Evolutionary conservation across 2,329 filamentous ascomycete species (phyloP), one percentile per base, ranked within the genome.

Genomic region (Tolypocladium cylindrosporum): DNA sequence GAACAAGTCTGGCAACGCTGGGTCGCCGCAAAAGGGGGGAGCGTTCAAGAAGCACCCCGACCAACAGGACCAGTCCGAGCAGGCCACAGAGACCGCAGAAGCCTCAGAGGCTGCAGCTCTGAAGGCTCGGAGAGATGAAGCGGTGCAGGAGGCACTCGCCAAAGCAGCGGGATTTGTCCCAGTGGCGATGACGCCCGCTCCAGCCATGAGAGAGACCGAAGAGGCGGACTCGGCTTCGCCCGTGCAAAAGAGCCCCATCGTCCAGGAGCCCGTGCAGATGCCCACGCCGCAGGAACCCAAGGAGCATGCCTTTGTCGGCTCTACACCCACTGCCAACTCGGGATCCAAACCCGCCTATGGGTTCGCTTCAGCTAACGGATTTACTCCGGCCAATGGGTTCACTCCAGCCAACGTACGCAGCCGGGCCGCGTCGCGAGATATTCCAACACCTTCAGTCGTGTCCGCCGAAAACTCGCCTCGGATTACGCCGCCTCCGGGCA

Each of bases 321-420:
- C 55, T 13, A 54, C 19, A 4, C 34, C 50, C 13, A 21, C 27
- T 11, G 55, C 41, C 37, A 51, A 39, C 21, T 37, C 48, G 4
- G 50, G 48, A 14, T 56, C 51, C 45, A 48, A 34, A 11, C 24
- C 55, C 16, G 41, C 37, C 21, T 54, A 45, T 14, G 53, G 34
- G 6, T 37, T 39, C 36, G n/a, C n/a, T 27, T 2, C 54, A 14
- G 31, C 27, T 11, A 42, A 9, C n/a, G 34, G 41, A 4, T 56
- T 55, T 36, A 54, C 55, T 4, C 41, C 57, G 16, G 57, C n/a
- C 59, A 34, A 62, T 60, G 66, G 68, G 8, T 72, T 72, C 55
- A 72, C 70, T 1, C 64, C 70, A 8, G 70, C 69, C 36, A 72
- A 72, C 55, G 24, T 58, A 8, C 64, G 62, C 39, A 67, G 65